Conservation (phyloP, 2,329 filamentous ascomycete genomes). For the Xenosphaeropsis pyriputrescens region DNA sequence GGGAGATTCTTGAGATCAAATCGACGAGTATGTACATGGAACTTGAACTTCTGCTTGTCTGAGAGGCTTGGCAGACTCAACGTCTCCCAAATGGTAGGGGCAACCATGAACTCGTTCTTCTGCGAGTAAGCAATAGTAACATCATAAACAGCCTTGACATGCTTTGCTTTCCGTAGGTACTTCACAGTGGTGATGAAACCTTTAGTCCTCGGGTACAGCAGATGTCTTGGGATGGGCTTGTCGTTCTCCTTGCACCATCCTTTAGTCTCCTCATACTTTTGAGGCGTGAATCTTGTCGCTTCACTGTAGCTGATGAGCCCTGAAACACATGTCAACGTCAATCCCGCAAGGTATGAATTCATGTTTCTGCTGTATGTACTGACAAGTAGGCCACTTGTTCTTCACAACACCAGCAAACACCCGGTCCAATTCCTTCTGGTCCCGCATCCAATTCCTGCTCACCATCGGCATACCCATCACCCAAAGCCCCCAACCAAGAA, state of each 20-base stretch:
- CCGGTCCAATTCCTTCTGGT: conserved; percentile 37
- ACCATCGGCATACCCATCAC: conserved; percentile 51
- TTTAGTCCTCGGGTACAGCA: conserved; percentile 44
- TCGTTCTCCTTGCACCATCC: conserved; percentile 29
- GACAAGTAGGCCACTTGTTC: conserved; percentile 41
- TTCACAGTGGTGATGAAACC: conserved; percentile 45
- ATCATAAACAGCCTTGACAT: conserved; percentile 39
- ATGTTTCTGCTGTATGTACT: conserved; percentile 13
- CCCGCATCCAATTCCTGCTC: conserved; percentile 40
- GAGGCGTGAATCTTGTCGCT: conserved; percentile 31
- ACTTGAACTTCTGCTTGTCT: conserved; percentile 24
- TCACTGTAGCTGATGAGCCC: conserved; percentile 53
- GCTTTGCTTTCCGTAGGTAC: conserved; percentile 32
- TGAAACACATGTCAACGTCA: conserved; percentile 13
- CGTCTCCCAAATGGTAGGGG: conserved; percentile 37
- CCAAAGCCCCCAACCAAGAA: conserved; percentile 50
- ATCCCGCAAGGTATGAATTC: too few species aligned
- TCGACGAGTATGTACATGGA: conserved; percentile 33
- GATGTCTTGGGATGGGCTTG: conserved; percentile 36
- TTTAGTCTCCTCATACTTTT: not conserved
- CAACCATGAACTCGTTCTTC: conserved; percentile 25
- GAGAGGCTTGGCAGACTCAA: conserved; percentile 26
- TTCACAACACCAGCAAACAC: conserved; percentile 39
- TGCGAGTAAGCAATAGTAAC: conserved; percentile 37
- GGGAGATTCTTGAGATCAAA: conserved; percentile 33